Evolutionary conservation across 345 rosid genomes (phyloP), one percentile per base, ranked within the genome.

Genomic region (Excoecaria cochinchinensis): DNA sequence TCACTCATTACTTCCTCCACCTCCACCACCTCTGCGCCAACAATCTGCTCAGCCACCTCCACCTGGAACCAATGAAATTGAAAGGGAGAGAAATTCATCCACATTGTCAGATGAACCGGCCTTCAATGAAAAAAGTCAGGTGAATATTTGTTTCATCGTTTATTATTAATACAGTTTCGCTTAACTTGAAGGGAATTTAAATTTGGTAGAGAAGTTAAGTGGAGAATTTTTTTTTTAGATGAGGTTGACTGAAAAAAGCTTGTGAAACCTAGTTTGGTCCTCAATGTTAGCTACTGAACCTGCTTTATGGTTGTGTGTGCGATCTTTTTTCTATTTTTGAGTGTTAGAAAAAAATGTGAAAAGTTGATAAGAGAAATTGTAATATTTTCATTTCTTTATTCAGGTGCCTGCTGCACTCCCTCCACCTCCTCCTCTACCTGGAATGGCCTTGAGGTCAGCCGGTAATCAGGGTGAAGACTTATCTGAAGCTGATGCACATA

Each of bases 351-450:
- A 42, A 53, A 67, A 40, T 48, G 14, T 50, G 38, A 68, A 8
- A 15, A 39, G 52, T 38, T 60, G 22, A 36, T 38, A 21, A 42
- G 51, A 65, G 67, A 17, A 40, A 25, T 12, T 3, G 6, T 24
- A 36, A 70, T 42, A 11, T 24, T n/a, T 58, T 67, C 10, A 38
- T 56, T 48, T 50, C 25, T 57, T 66, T 70, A 51, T 80, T 78
- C 78, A 91, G 97, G 84, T 84, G 62, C 75, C 85, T 73, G 25
- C 83, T 71, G 56, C 75, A 48, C 81, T 79, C 25, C 89, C 90
- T 59, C 82, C 84, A 67, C 91, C 89, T 61, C 97, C 93, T 50
- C 91, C 93, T 31, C 91, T 88, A 57, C 89, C 91, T 40, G 90
- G 91, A 50, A 79, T 86, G 83, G 85, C 83, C 12, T 81, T 81